A percentile compares a stretch with the other conserved stretches of the same genome.
phyloP scores from a whole-genome alignment of 805 yeast genomes.

The Scheffersomyces coipomensis region DNA sequence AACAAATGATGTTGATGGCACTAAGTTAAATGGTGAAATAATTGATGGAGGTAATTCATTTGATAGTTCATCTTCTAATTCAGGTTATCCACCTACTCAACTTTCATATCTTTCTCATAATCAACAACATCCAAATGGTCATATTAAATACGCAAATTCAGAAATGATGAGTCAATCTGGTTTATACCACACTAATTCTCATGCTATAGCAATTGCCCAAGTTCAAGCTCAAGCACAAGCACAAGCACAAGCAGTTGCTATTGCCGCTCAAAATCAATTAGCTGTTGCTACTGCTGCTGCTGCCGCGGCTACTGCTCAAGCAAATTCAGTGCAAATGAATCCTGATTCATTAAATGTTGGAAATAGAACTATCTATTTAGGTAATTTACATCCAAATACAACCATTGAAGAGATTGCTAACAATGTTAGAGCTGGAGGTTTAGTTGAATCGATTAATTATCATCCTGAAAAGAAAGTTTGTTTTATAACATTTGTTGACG shows the following conservation, averaged over 20 bases:
- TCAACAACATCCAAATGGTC: too few relatives aligned
- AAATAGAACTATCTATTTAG: conserved; percentile 69
- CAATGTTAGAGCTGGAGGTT: conserved; percentile 72
- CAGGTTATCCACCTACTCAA: background rate
- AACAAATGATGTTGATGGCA: background rate
- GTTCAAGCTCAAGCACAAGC: background rate
- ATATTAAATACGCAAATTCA: too few relatives aligned
- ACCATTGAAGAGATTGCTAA: conserved; percentile 74
- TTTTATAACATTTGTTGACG: conserved; percentile 67
- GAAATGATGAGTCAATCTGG: background rate
- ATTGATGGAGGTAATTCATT: background rate
- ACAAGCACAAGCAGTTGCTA: background rate
- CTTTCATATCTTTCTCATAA: conserved; percentile 2
- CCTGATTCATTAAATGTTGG: conserved; percentile 35
- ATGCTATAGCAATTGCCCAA: too few relatives aligned
- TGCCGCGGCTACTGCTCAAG: conserved; percentile 3
- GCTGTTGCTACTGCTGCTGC: background rate
- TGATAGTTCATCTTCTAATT: conserved; percentile 1
- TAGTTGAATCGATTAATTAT: conserved; percentile 56
- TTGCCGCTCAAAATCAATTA: background rate
- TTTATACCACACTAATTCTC: background rate
- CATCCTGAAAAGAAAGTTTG: conserved; percentile 57
- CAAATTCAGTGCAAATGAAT: conserved; percentile 12
- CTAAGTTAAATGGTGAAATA: background rate
- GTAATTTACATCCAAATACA: conserved; percentile 62